A percentile compares a stretch with the other conserved stretches of the same genome.
These are phyloP conservation scores for Amorphotheca resinae DNA, from an alignment of 495 filamentous ascomycete genomes.

Conservation along the genomic window DNA sequence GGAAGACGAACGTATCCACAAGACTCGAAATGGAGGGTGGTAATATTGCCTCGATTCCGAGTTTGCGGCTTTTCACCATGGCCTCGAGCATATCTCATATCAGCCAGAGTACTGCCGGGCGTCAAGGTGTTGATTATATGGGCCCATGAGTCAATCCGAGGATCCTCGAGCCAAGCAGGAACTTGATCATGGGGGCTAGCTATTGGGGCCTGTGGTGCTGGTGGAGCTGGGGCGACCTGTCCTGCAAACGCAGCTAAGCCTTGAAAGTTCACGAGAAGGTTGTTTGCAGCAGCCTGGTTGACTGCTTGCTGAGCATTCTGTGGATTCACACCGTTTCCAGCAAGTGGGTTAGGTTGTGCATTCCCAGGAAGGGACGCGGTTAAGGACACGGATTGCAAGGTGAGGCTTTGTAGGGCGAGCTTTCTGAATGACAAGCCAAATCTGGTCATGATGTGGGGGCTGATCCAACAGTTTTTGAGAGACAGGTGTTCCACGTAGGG, in stretches of 20 bases:
- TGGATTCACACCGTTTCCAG: background rate
- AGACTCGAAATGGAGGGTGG: slow-evolving; percentile 27
- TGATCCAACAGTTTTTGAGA: slow-evolving; percentile 43
- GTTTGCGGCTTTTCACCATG: slow-evolving; percentile 4
- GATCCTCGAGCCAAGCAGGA: slow-evolving; percentile 8
- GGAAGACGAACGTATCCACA: slow-evolving; percentile 32
- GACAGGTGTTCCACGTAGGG: slow-evolving; percentile 40
- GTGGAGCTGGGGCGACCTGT: background rate
- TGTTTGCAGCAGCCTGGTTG: background rate
- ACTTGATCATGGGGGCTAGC: background rate
- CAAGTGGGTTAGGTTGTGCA: slow-evolving; percentile 5
- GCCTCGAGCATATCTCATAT: slow-evolving; percentile 17
- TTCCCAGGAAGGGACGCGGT: slow-evolving; percentile 17
- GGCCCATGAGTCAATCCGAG: slow-evolving; percentile 26
- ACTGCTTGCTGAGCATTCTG: background rate
- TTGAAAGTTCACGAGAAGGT: background rate
- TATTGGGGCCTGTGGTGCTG: background rate
- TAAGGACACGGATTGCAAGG: slow-evolving; percentile 34
- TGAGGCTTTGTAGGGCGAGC: slow-evolving; percentile 23
- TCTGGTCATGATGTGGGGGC: slow-evolving; percentile 27
- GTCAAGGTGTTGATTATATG: slow-evolving; percentile 30
- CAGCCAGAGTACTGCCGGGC: slow-evolving; percentile 23
- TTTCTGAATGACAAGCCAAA: slow-evolving; percentile 18
- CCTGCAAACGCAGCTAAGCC: background rate
- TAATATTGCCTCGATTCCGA: slow-evolving; percentile 13